Conservation (phyloP, 345 rosid species). For the Orychophragmus violaceus region DNA sequence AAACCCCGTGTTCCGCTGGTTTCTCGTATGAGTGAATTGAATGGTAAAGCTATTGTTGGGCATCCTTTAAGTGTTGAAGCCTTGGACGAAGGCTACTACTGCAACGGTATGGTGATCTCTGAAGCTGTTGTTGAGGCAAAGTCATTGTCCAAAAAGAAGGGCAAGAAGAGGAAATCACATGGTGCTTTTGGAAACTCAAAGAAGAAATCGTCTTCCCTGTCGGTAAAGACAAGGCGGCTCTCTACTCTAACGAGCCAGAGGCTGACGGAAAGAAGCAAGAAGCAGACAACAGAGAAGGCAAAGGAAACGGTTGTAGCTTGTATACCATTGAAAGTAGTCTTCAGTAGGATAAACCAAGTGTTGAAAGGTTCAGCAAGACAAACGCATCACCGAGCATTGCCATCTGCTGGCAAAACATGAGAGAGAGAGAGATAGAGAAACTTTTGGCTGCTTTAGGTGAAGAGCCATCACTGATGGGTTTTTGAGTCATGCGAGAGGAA, state of each 20-base stretch:
- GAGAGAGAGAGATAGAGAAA: neutral
- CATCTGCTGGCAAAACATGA: constrained; percentile 30
- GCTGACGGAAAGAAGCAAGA: constrained; percentile 32
- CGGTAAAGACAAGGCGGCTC: constrained; percentile 69
- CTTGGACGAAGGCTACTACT: constrained; percentile 37
- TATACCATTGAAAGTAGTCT: constrained; percentile 83
- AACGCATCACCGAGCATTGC: constrained; percentile 24
- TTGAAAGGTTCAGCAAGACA: constrained; percentile 64
- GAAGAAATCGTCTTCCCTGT: constrained; percentile 53
- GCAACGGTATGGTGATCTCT: constrained; percentile 20
- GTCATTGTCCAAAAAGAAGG: constrained; percentile 30
- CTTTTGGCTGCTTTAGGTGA: neutral
- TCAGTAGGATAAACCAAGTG: constrained; percentile 83
- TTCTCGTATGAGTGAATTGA: constrained; percentile 78
- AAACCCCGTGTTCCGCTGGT: constrained; percentile 77
- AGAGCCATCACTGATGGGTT: neutral
- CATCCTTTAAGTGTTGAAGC: constrained; percentile 66
- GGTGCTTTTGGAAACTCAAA: constrained; percentile 18
- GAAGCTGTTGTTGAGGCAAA: constrained; percentile 23
- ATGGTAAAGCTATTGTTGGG: constrained; percentile 80
- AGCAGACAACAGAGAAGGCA: constrained; percentile 46
- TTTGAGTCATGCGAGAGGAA: neutral
- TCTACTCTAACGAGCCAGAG: constrained; percentile 66
- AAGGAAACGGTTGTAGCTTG: constrained; percentile 67
- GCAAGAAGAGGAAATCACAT: constrained; percentile 32